Base-by-base conservation (phyloP, 306 rosid species). In the Carpinus fangiana region DNA sequence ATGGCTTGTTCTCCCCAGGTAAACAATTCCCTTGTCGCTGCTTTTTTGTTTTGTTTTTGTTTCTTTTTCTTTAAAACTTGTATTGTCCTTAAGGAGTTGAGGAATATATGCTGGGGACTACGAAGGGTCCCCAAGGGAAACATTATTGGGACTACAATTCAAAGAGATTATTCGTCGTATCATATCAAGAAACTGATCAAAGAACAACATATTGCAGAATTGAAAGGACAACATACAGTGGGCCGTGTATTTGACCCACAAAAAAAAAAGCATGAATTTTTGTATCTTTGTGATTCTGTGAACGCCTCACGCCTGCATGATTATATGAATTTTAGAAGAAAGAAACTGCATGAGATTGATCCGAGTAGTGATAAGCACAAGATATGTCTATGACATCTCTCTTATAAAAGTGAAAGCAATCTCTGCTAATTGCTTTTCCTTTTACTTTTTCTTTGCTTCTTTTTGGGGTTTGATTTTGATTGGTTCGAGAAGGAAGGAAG, bases 401-500 rank as follows among this genome's bases (percentile, higher is more conserved):
- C 82, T 52, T 72, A 55, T 55, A 73, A 83, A 89, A 86, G 90
- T 77, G 70, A 73, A 77, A 84, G 86, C 82, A 77, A 73, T 80
- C 82, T 78, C 85, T 83, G 83, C 20, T 10, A 59, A 3, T 11
- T 82, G 80, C 93, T 90, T 92, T 93, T 75, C 83, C 93, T 93
- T 88, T 93, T 83, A 77, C 86, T 78, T 85, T 85, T 38, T 34
- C 72, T 82, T 84, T 70, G 78, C 81, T 79, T 81, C 77, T 74
- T 79, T 88, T 89, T 79, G 77, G 31, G 89, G 82, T 83, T 85
- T 87, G 81, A 87, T 84, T 88, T 87, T 85, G 84, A 82, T 89
- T 82, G 85, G 84, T 82, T 91, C 90, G 90, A 90, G 93, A 88
- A 90, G 87, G 85, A 88, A 90, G 87, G 85, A 77, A 85, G 86